Conservation (phyloP, 163 green algal genomes). For the Prototheca stagnorum region DNA sequence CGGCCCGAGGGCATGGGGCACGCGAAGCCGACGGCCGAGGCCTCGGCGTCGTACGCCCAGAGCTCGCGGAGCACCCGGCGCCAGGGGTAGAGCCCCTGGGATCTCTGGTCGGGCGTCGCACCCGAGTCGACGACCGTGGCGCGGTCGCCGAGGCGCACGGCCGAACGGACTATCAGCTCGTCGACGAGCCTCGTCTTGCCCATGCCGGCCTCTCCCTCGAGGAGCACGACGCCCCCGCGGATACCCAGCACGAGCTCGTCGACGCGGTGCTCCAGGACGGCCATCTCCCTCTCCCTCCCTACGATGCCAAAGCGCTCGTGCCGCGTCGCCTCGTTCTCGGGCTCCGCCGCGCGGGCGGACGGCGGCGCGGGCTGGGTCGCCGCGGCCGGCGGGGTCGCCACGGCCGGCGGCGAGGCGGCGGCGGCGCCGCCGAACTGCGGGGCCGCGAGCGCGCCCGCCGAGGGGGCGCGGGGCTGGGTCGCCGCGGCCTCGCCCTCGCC, state of each 20-base stretch:
- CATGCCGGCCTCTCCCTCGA: constrained; percentile 56
- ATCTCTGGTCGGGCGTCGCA: not conserved
- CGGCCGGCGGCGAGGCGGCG: too few relatives aligned
- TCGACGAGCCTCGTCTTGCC: constrained; percentile 58
- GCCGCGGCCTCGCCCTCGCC: too few relatives aligned
- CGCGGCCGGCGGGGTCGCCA: not conserved
- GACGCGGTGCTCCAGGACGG: constrained; percentile 9
- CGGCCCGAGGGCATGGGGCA: too few relatives aligned
- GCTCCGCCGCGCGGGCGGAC: too few relatives aligned
- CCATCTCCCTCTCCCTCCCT: constrained; percentile 13
- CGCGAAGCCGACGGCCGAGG: too few relatives aligned
- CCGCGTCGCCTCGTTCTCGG: too few relatives aligned
- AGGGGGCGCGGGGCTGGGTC: too few relatives aligned
- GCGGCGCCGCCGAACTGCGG: too few relatives aligned
- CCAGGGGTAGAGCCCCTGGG: constrained; percentile 48
- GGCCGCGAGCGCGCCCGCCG: too few relatives aligned
- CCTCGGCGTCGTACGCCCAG: constrained; percentile 27
- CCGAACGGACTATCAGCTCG: constrained; percentile 24
- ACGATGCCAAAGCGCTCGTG: not conserved
- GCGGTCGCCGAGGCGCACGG: not conserved
- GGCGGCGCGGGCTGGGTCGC: not conserved
- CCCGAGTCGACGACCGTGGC: not conserved
- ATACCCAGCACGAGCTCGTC: constrained; percentile 10
- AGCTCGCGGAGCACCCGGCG: constrained; percentile 38
- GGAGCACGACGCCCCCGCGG: constrained; percentile 33